A percentile compares a stretch with the other conserved stretches of the same genome.
Conservation (phyloP, 106 monocot genomes). For the Dendrobium nobile region DNA sequence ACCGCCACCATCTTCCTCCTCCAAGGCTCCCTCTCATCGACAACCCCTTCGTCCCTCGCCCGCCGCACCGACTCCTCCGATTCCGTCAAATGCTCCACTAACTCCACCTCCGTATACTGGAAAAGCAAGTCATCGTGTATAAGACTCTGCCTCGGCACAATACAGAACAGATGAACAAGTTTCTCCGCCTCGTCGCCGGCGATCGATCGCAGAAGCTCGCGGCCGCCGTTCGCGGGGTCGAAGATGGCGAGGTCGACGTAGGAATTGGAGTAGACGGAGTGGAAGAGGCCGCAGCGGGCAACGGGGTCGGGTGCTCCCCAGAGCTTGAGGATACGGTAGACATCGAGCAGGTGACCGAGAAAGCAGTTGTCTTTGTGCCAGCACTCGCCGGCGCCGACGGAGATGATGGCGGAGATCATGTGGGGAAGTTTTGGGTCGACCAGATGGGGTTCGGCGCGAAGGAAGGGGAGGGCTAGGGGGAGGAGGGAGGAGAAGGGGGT, state of each 20-base stretch:
- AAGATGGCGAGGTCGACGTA: constrained; percentile 92
- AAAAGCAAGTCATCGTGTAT: constrained; percentile 60
- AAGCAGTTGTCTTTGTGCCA: constrained; percentile 81
- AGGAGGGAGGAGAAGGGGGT: constrained; percentile 26
- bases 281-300: constrained; percentile 82
- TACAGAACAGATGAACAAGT: constrained; percentile 80
- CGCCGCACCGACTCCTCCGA: constrained; percentile 19
- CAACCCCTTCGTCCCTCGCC: constrained; percentile 14
- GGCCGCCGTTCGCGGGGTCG: constrained; percentile 36
- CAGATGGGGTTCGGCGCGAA: constrained; percentile 40
- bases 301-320: constrained; percentile 54
- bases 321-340: constrained; percentile 64
- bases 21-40: constrained; percentile 31
- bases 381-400: constrained; percentile 76
- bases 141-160: constrained; percentile 57
- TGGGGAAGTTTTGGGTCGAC: constrained; percentile 49
- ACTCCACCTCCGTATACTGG: constrained; percentile 48
- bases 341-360: constrained; percentile 59
- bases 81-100: constrained; percentile 30
- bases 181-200: constrained; percentile 49
- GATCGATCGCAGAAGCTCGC: constrained; percentile 29
- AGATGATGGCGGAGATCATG: constrained; percentile 36
- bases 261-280: constrained; percentile 89
- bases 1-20: constrained; percentile 35
- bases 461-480: constrained; percentile 47